Base-by-base conservation (phyloP, 176 grass and related monocot genomes). In the Oryza meridionalis region DNA sequence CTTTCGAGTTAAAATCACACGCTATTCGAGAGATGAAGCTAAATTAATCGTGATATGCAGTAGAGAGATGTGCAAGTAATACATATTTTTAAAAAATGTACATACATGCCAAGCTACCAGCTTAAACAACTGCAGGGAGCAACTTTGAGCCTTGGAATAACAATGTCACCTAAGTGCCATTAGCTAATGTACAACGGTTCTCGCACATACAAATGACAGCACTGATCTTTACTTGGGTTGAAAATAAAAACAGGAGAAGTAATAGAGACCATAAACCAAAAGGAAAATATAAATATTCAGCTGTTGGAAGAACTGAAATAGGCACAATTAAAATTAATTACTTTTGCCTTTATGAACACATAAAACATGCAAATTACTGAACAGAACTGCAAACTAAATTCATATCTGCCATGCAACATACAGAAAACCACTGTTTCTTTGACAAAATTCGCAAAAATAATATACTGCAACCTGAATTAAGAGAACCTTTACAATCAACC, bases 81-180 rank as follows among this genome's bases (percentile, higher is more conserved):
- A 76, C n/a, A 69, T 13, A 84, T 76, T 47, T 47, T 16, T 13
- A 67, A 79, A 77, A 45, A 49, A 9, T 32, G 27, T 67, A 79
- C 17, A 67, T 25, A 6, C 12, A 79, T 79, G 19, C 15, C 17
- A 67, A 14, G 63, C 63, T 67, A 67, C 26, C 25, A 17, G 9
- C 25, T 49, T 43, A 43, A 43, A 43, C 29, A 77, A 78, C 7
- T 33, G 64, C 27, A 67, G 29, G 3, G 49, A 46, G 63, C 26
- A 67, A 40, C 31, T 31, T 79, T 21, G 33, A 19, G 9, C 40
- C 22, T 46, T 25, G 9, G 22, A 26, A 44, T 72, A 45, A 72
- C 22, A 43, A 43, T 43, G 42, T 43, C 42, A 43, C 9, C 8
- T 43, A 43, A 68, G 49, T 61, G 68, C 8, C 15, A 40, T 71